A percentile compares a stretch with the other conserved stretches of the same genome.
Evolutionary conservation across 345 rosid genomes (phyloP).

Genomic region (Eucalyptus rudis): DNA sequence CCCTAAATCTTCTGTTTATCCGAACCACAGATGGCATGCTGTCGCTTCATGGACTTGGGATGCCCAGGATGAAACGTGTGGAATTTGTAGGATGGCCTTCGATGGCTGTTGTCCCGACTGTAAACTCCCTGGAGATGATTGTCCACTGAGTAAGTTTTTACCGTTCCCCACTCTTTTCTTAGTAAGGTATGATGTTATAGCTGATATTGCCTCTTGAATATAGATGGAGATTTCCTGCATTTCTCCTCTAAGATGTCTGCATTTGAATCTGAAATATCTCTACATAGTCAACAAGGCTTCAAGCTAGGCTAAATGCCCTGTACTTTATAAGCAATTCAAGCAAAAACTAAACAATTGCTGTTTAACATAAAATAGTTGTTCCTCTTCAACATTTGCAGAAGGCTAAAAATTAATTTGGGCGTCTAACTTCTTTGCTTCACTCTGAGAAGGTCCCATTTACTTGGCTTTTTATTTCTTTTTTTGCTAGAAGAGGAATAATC

Average conservation of each 20-base stretch:
- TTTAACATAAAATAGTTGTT: neutral
- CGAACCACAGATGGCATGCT: conserved; percentile 67
- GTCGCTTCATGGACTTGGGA: conserved; percentile 98
- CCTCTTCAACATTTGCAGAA: neutral
- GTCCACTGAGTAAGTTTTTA: conserved; percentile 61
- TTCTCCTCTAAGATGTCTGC: neutral
- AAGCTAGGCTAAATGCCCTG: neutral
- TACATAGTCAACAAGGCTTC: neutral
- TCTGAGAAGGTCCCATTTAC: neutral
- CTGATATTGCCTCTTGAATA: neutral
- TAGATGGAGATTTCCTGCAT: neutral
- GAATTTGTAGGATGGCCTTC: conserved; percentile 93
- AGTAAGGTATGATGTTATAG: neutral
- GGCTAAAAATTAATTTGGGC: neutral
- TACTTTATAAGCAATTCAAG: neutral
- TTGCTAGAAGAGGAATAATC: neutral
- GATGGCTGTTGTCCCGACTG: conserved; percentile 96
- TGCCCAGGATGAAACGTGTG: conserved; percentile 95
- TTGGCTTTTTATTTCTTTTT: neutral
- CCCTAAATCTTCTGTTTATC: neutral
- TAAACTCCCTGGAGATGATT: conserved; percentile 87
- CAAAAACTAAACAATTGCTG: neutral
- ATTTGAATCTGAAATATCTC: neutral
- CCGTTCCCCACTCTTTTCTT: neutral
- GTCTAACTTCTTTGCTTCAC: neutral